Conservation (phyloP, 768 basidiomycete species). For the Boletus patriciae region DNA sequence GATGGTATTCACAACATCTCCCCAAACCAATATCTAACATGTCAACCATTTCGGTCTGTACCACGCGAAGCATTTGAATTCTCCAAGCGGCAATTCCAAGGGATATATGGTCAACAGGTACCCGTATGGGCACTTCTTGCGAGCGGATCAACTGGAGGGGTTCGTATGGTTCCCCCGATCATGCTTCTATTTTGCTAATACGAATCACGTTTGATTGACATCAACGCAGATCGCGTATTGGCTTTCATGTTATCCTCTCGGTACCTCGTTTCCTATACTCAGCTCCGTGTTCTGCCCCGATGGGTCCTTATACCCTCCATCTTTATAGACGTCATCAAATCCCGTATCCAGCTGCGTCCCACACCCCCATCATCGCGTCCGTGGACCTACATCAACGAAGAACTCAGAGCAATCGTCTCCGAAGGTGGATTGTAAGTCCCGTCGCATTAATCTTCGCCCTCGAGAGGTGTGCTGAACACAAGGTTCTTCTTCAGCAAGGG, state of each 20-base stretch:
- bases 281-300: neutral
- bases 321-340: slow-evolving; percentile 81
- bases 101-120: slow-evolving; percentile 60
- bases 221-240: slow-evolving; percentile 52
- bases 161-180: slow-evolving; percentile 36
- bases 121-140: slow-evolving; percentile 86
- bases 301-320: neutral
- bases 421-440: slow-evolving; percentile 39
- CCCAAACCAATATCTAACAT: neutral
- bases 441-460: neutral
- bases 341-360: slow-evolving; percentile 77
- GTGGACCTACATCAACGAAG: slow-evolving; percentile 71
- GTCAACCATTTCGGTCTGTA: neutral
- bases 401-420: slow-evolving; percentile 62
- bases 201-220: neutral
- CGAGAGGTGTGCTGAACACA: neutral
- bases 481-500: slow-evolving; percentile 41
- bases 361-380: slow-evolving; percentile 74
- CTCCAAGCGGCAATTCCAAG: slow-evolving; percentile 73
- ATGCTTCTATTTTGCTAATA: neutral
- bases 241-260: slow-evolving; percentile 89
- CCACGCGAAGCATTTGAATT: slow-evolving; percentile 73
- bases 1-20: neutral
- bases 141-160: slow-evolving; percentile 81
- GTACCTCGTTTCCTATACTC: slow-evolving; percentile 32